A percentile compares a stretch with the other conserved stretches of the same genome.
Evolutionary conservation across 2,329 filamentous ascomycete species (phyloP).

Genomic region (Septoria petroselini): DNA sequence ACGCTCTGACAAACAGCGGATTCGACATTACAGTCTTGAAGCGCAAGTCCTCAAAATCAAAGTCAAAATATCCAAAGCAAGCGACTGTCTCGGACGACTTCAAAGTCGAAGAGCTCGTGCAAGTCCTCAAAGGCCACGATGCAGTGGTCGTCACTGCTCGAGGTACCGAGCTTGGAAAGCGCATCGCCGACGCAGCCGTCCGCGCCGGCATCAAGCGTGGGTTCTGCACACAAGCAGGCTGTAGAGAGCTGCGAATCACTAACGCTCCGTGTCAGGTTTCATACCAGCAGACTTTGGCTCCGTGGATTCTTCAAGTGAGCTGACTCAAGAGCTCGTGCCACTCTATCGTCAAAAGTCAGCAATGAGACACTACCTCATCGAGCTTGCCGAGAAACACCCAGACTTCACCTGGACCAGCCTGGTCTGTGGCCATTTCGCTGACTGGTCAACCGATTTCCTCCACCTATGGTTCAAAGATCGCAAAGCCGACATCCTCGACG

Average conservation of each 20-base stretch:
- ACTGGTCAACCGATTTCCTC: slow-evolving; percentile 57
- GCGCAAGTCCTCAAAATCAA: slow-evolving; percentile 47
- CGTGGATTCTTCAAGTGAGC: slow-evolving; percentile 41
- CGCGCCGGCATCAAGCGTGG: slow-evolving; percentile 56
- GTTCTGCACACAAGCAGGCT: no score
- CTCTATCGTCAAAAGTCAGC: slow-evolving; percentile 52
- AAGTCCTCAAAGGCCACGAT: slow-evolving; percentile 56
- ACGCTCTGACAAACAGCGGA: slow-evolving; percentile 41
- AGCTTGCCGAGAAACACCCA: slow-evolving; percentile 35
- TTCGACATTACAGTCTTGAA: slow-evolving; percentile 58
- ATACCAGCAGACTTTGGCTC: slow-evolving; percentile 59
- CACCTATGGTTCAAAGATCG: slow-evolving; percentile 52
- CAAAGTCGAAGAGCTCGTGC: slow-evolving; percentile 47
- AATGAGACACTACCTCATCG: slow-evolving; percentile 54
- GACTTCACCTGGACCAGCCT: slow-evolving; percentile 60
- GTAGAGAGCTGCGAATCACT: no score
- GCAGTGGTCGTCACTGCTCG: slow-evolving; percentile 53
- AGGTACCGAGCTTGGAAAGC: slow-evolving; percentile 40
- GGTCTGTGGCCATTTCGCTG: slow-evolving; percentile 59
- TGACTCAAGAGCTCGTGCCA: slow-evolving; percentile 45
- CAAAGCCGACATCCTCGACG: slow-evolving; percentile 56
- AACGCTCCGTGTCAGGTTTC: slow-evolving; percentile 39
- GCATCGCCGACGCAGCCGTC: slow-evolving; percentile 58
- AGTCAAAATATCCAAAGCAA: slow-evolving; percentile 35
- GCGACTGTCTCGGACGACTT: slow-evolving; percentile 50